phyloP scores from a whole-genome alignment of 2,329 filamentous ascomycete genomes.

The Thelonectria rubi region DNA sequence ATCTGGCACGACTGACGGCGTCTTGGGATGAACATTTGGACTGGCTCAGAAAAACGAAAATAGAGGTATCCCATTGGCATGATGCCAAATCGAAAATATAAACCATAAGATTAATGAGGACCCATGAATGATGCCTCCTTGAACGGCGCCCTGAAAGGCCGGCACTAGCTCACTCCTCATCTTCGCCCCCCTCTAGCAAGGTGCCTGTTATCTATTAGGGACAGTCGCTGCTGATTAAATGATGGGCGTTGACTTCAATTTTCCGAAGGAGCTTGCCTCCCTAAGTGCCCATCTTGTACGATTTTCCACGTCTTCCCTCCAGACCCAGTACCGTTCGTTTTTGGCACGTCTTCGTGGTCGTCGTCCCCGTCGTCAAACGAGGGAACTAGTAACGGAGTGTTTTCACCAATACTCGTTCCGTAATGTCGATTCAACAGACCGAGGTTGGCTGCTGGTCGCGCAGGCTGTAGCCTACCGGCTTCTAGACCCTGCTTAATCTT shows the following conservation, averaged over 20 bases:
- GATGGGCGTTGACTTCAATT: not conserved
- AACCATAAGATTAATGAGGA: not conserved
- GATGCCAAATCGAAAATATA: not conserved
- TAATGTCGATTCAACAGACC: conserved; percentile 27
- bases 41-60: not conserved
- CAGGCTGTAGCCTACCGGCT: conserved; percentile 25
- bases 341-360: conserved; percentile 18
- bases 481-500: conserved; percentile 67
- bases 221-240: not conserved
- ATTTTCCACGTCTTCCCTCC: conserved; percentile 6
- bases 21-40: not conserved
- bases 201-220: not conserved
- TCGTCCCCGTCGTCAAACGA: conserved; percentile 34
- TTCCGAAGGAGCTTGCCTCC: not conserved
- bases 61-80: not conserved
- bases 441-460: conserved; percentile 37
- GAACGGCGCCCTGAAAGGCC: not conserved
- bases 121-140: no score
- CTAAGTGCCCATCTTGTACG: not conserved
- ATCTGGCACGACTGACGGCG: conserved; percentile 80
- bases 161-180: not conserved
- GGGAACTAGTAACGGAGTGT: conserved; percentile 44
- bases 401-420: conserved; percentile 34
- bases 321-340: conserved; percentile 39
- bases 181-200: not conserved